These are phyloP conservation scores for Xerocomellus intermedius DNA, from an alignment of 768 basidiomycete genomes.

Conservation along the genomic window DNA sequence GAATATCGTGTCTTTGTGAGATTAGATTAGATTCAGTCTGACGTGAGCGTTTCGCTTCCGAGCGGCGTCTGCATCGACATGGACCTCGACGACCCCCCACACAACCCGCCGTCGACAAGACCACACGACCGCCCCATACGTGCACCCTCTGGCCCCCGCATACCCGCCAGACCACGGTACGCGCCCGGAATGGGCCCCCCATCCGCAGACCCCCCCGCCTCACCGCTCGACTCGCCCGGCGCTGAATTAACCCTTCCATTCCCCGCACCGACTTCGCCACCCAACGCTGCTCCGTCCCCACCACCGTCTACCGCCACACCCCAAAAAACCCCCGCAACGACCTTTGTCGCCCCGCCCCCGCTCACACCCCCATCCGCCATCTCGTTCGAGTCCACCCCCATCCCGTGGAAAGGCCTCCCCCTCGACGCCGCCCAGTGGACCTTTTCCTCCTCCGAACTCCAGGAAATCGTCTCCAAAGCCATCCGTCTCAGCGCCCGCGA, in stretches of 20 bases:
- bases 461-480: conserved; percentile 67
- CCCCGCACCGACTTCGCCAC: conserved; percentile 3
- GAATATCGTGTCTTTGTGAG: conserved; percentile 16
- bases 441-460: conserved; percentile 52
- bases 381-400: conserved; percentile 54
- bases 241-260: background rate
- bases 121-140: conserved; percentile 24
- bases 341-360: conserved; percentile 25
- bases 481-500: conserved; percentile 68
- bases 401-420: conserved; percentile 66
- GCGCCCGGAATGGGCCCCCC: too few species aligned
- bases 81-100: conserved; percentile 18
- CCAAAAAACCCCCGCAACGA: background rate
- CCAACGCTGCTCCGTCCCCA: too few species aligned
- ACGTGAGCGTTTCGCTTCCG: background rate
- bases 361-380: conserved; percentile 51
- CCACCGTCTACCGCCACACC: background rate
- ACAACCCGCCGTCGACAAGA: too few species aligned
- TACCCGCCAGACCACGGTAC: conserved; percentile 14
- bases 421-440: conserved; percentile 69
- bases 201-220: too few species aligned
- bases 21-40: conserved; percentile 18
- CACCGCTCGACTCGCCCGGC: background rate
- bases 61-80: conserved; percentile 6
- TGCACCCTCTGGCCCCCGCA: conserved; percentile 22